Percentiles rank a stretch among this genome's conserved stretches.
Conservation (phyloP, 176 grass and related monocot genomes). For the Avena insularis region DNA sequence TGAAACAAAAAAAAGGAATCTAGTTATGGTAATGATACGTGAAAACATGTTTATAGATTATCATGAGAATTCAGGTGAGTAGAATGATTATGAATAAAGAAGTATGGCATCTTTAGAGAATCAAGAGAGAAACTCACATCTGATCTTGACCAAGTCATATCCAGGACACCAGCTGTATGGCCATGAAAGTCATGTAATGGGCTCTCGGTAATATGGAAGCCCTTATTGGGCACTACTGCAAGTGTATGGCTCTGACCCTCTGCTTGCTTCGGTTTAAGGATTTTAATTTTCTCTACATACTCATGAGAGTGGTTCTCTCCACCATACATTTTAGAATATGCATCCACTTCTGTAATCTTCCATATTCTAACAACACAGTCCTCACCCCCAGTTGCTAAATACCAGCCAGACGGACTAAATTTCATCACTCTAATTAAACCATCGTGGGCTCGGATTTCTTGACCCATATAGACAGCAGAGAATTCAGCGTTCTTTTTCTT, state of each 20-base stretch:
- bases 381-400: conserved; percentile 89
- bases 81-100: neutral
- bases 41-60: neutral
- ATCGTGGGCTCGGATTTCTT: conserved; percentile 92
- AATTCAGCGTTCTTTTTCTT: conserved; percentile 77
- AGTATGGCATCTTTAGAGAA: neutral
- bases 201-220: conserved; percentile 69
- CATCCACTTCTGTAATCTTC: conserved; percentile 79
- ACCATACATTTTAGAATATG: conserved; percentile 46
- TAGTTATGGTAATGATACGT: neutral
- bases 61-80: neutral
- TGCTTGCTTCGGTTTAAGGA: conserved; percentile 44
- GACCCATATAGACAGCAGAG: conserved; percentile 73
- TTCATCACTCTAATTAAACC: conserved; percentile 84
- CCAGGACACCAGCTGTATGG: conserved; percentile 78
- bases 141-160: conserved; percentile 84
- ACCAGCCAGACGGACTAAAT: conserved; percentile 82
- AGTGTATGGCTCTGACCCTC: conserved; percentile 47
- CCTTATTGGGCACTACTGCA: conserved; percentile 66
- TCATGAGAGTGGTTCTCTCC: conserved; percentile 40
- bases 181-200: conserved; percentile 77
- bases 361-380: conserved; percentile 77
- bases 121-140: conserved; percentile 63
- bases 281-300: conserved; percentile 49
- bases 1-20: neutral